A percentile compares a stretch with the other conserved stretches of the same genome.
phyloP scores from a whole-genome alignment of 2,329 filamentous ascomycete genomes.

The Xylaria multiplex region DNA sequence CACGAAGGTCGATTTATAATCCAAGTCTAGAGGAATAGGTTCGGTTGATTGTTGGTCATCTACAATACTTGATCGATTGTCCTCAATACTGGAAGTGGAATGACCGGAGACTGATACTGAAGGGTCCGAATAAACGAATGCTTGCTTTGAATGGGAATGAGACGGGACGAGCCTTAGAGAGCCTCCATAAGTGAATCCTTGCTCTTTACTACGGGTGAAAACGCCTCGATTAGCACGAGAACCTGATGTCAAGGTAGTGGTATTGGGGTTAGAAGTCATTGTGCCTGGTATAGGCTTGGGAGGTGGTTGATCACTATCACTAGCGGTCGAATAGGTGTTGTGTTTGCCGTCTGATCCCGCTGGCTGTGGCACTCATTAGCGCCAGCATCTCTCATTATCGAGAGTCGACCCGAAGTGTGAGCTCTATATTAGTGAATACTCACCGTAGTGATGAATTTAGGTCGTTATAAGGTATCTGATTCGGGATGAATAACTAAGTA shows the following conservation, averaged over 20 bases:
- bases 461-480: background rate
- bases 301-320: background rate
- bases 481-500: background rate
- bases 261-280: background rate
- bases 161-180: constrained; percentile 13
- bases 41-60: constrained; percentile 32
- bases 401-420: background rate
- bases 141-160: background rate
- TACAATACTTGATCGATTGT: constrained; percentile 3
- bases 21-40: constrained; percentile 28
- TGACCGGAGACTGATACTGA: constrained; percentile 8
- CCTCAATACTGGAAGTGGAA: background rate
- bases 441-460: constrained; percentile 17
- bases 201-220: no score
- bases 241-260: background rate
- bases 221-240: no score
- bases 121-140: constrained; percentile 10
- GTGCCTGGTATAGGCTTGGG: background rate
- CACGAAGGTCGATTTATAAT: background rate
- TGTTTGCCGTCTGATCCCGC: background rate
- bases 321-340: background rate
- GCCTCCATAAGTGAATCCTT: constrained; percentile 2
- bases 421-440: background rate
- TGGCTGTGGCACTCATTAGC: constrained; percentile 14
- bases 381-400: background rate